Conservation (phyloP, 139 green algal genomes). For the Chlorella sorokiniana region DNA sequence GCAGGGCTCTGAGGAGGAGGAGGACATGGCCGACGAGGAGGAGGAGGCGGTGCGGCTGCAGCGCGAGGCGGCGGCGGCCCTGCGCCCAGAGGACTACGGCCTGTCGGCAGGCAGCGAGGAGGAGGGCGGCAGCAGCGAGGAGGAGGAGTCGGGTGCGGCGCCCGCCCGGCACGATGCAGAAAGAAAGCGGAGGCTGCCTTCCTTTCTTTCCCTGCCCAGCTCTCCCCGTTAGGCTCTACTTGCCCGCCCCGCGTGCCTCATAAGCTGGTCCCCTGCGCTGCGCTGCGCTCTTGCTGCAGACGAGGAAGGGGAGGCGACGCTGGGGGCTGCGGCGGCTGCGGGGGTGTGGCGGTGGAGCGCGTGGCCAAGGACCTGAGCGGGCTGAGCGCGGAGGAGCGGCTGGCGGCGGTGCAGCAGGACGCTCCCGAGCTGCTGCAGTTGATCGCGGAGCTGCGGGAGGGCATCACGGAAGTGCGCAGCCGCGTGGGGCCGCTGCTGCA, state of each 20-base stretch:
- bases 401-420: conserved; percentile 66
- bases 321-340: conserved; percentile 33
- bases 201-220: too few relatives aligned
- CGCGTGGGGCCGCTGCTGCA: conserved; percentile 76
- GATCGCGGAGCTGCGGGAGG: conserved; percentile 67
- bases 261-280: not conserved
- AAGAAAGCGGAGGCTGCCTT: too few relatives aligned
- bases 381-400: conserved; percentile 49
- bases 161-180: not conserved
- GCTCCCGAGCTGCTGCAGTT: conserved; percentile 84
- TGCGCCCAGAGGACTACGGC: conserved; percentile 73
- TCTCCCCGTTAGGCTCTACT: too few relatives aligned
- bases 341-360: conserved; percentile 53
- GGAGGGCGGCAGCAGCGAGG: conserved; percentile 42
- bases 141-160: conserved; percentile 19
- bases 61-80: conserved; percentile 47
- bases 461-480: conserved; percentile 57
- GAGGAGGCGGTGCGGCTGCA: conserved; percentile 78
- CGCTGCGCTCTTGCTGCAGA: not conserved
- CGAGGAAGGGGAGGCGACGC: conserved; percentile 41
- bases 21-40: conserved; percentile 70
- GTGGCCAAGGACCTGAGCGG: conserved; percentile 52
- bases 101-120: conserved; percentile 45
- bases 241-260: too few relatives aligned
- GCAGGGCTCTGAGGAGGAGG: conserved; percentile 71